A percentile compares a stretch with the other conserved stretches of the same genome.
phyloP scores from a whole-genome alignment of 2,329 filamentous ascomycete species.

The Pleoardoris graminearum region DNA sequence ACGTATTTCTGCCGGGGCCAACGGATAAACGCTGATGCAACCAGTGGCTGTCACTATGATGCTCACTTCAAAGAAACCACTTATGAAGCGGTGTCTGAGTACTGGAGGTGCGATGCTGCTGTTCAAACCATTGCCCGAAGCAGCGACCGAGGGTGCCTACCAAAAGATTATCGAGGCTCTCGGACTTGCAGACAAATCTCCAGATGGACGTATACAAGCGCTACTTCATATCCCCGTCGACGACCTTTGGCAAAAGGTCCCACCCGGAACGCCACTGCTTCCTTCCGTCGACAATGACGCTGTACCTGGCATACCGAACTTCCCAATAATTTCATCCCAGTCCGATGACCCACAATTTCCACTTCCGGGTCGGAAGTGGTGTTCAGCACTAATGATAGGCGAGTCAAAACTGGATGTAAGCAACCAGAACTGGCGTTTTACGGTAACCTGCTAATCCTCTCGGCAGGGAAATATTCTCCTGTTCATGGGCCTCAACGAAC shows the following conservation, averaged over 20 bases:
- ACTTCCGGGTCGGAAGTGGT: constrained; percentile 52
- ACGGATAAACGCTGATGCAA: constrained; percentile 5
- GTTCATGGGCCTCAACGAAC: constrained; percentile 27
- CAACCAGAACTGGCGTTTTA: not conserved
- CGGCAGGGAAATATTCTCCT: constrained; percentile 31
- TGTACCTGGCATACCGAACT: constrained; percentile 38
- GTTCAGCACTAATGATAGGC: constrained; percentile 52
- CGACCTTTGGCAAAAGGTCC: constrained; percentile 48
- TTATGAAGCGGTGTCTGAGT: constrained; percentile 48
- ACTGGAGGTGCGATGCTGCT: constrained; percentile 47
- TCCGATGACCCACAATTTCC: constrained; percentile 26
- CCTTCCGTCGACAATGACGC: constrained; percentile 52
- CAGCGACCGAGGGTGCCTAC: constrained; percentile 50
- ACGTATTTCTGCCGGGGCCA: constrained; percentile 13
- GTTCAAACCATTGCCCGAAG: constrained; percentile 45
- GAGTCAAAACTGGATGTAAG: constrained; percentile 53
- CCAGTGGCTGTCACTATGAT: constrained; percentile 34
- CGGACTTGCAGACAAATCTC: constrained; percentile 42
- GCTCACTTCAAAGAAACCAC: constrained; percentile 34
- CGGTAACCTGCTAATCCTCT: not conserved
- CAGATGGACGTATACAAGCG: constrained; percentile 48
- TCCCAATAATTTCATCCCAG: constrained; percentile 27
- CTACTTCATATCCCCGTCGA: constrained; percentile 47
- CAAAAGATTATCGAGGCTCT: constrained; percentile 46
- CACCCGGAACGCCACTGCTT: constrained; percentile 38